phyloP scores from a whole-genome alignment of 495 filamentous ascomycete genomes.

The Aspergillus cavernicola region DNA sequence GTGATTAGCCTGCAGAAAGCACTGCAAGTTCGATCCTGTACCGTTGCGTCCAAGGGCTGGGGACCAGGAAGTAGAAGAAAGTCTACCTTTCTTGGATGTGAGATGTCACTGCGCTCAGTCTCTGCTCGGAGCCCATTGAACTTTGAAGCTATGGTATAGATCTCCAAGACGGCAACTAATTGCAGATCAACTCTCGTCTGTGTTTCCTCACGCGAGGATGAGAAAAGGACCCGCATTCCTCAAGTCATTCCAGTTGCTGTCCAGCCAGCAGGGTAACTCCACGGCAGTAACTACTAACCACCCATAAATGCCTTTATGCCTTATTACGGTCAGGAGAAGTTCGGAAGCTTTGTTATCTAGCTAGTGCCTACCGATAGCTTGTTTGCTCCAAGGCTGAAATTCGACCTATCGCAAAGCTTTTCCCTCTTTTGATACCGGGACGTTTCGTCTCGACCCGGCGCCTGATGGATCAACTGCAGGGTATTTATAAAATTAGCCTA shows the following conservation, averaged over 20 bases:
- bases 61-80: background rate
- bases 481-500: too few species aligned
- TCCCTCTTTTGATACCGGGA: background rate
- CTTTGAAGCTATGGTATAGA: too few species aligned
- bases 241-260: conserved; percentile 22
- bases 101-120: conserved; percentile 14
- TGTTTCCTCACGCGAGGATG: background rate
- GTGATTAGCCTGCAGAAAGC: background rate
- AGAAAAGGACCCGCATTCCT: conserved; percentile 25
- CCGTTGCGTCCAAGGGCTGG: background rate
- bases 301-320: too few species aligned
- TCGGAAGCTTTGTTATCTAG: background rate
- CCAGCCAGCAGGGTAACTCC: background rate
- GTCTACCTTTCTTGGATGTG: conserved; percentile 1
- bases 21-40: background rate
- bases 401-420: conserved; percentile 11
- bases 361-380: background rate
- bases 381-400: conserved; percentile 1
- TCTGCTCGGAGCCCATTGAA: background rate
- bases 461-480: background rate
- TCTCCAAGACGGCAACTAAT: background rate
- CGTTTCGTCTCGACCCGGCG: background rate
- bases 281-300: background rate
- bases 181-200: background rate
- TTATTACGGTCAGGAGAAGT: too few species aligned